phyloP scores from a whole-genome alignment of 108 stramenopile species.

The Pseudonitzschia pungens region DNA sequence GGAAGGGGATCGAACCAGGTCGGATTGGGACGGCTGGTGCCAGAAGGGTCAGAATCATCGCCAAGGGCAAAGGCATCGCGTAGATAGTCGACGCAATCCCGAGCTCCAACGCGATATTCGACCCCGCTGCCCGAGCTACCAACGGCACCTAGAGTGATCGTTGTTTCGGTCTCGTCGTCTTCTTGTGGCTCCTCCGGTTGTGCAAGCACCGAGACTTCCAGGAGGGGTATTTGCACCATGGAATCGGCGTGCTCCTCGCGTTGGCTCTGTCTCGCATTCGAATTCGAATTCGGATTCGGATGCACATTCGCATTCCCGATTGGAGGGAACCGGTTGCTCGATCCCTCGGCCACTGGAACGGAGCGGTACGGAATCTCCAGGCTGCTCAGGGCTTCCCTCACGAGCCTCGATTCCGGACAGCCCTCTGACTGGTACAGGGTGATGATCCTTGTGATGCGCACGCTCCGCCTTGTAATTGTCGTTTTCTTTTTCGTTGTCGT shows the following conservation, averaged over 20 bases:
- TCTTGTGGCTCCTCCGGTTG: not conserved
- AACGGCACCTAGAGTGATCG: too few relatives aligned
- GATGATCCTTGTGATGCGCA: not conserved
- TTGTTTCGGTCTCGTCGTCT: not conserved
- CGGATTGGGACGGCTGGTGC: not conserved
- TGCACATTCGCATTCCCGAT: not conserved
- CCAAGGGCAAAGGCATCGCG: not conserved
- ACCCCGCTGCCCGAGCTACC: not conserved
- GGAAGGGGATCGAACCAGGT: slow-evolving; percentile 21
- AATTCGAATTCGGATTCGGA: not conserved
- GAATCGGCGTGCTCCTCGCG: not conserved
- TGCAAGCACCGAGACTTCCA: not conserved
- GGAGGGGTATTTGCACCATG: not conserved
- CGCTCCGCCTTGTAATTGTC: too few relatives aligned
- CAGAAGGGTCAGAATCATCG: not conserved
- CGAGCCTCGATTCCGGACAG: slow-evolving; percentile 32
- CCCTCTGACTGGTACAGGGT: slow-evolving; percentile 35
- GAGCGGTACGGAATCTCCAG: slow-evolving; percentile 27
- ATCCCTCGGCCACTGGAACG: slow-evolving; percentile 20
- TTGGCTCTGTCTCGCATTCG: not conserved
- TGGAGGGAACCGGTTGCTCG: not conserved
- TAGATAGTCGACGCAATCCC: slow-evolving; percentile 11
- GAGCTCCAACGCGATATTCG: slow-evolving; percentile 7
- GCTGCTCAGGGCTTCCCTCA: slow-evolving; percentile 26
- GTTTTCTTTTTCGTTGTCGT: not conserved